These are phyloP conservation scores for Aspergillus sclerotiicarbonarius DNA, from an alignment of 495 filamentous ascomycete species.

Conservation along the genomic window DNA sequence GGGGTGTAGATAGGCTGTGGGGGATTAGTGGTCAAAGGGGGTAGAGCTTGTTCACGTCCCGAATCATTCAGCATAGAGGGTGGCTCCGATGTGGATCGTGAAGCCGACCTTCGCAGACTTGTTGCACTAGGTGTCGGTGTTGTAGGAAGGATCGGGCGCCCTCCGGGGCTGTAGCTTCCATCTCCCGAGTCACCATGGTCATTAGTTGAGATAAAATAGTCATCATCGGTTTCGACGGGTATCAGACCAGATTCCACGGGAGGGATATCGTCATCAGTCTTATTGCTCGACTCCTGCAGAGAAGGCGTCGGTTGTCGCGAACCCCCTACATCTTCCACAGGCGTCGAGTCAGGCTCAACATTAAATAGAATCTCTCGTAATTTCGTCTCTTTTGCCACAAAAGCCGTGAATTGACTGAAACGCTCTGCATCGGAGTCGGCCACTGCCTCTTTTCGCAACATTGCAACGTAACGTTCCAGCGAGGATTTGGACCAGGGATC, in stretches of 20 bases:
- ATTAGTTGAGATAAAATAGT: conserved; percentile 8
- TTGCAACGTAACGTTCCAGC: conserved; percentile 49
- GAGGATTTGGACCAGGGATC: conserved; percentile 55
- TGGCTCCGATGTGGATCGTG: conserved; percentile 28
- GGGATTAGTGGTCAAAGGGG: conserved; percentile 38
- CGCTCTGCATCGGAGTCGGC: conserved; percentile 50
- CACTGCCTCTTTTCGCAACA: conserved; percentile 53
- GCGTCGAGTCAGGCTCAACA: conserved; percentile 38
- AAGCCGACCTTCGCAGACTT: conserved; percentile 17
- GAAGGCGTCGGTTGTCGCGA: conserved; percentile 10
- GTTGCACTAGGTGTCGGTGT: conserved; percentile 18
- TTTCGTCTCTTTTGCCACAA: conserved; percentile 50
- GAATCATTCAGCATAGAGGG: conserved; percentile 19
- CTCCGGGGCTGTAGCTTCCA: conserved; percentile 47
- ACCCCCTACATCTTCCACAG: conserved; percentile 1
- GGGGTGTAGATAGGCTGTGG: conserved; percentile 48
- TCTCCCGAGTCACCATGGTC: conserved; percentile 26
- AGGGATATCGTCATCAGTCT: conserved; percentile 12
- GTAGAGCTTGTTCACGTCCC: conserved; percentile 22
- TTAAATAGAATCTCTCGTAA: conserved; percentile 53
- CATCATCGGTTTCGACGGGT: conserved; percentile 32
- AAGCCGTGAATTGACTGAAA: conserved; percentile 50
- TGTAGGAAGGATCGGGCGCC: conserved; percentile 40
- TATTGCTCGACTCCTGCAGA: conserved; percentile 11
- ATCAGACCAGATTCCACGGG: conserved; percentile 36